Base-by-base conservation (phyloP, 2,329 filamentous ascomycete species). In the Thielaviopsis ethacetica region DNA sequence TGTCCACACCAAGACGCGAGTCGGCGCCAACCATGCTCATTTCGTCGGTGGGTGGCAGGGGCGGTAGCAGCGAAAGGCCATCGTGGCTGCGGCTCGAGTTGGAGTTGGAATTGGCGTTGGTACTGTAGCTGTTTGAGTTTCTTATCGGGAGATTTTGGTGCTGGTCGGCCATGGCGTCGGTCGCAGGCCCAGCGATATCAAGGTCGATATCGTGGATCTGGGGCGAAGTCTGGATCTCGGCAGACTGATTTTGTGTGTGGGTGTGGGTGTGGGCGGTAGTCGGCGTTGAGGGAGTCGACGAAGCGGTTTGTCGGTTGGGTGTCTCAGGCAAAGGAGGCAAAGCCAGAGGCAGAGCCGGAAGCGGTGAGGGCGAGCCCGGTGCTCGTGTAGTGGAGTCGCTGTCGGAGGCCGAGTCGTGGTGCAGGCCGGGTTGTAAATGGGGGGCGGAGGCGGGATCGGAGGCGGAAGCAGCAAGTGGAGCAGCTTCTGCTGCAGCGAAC, bases 1-100 rank as follows among this genome's bases (percentile, higher is more conserved):
- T 78, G 58, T 81, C 76, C 58, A 75, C 70, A 54, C 58, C 56
- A 13, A 61, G 50, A 54, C 60, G 60, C 56, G 41, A 68, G 56
- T 71, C 67, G 54, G 66, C 65, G 10, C 44, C 44, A 44, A 69
- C 62, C 24, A 67, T 53, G 58, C 66, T 67, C 47, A 59, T 50
- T 52, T 59, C 58, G 13, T 59, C 58, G 38, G 60, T 30, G 24
- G 57, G 56, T 10, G 54, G 58, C n/a, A 59, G 53, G 15, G 61
- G 54, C 10, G 58, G 56, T 5, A 58, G 44, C 34, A 60, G 34
- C 5, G 58, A 59, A 26, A 57, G 53, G n/a, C 56, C 53, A 34
- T 58, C 51, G 49, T 62, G 47, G 24, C 54, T 57, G 19, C 27
- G 58, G 56, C 17, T 58, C 41, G 24, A 55, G 58, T 30, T 53